Conservation (phyloP, 2,329 filamentous ascomycete species). For the Cordyceps farinosa region DNA sequence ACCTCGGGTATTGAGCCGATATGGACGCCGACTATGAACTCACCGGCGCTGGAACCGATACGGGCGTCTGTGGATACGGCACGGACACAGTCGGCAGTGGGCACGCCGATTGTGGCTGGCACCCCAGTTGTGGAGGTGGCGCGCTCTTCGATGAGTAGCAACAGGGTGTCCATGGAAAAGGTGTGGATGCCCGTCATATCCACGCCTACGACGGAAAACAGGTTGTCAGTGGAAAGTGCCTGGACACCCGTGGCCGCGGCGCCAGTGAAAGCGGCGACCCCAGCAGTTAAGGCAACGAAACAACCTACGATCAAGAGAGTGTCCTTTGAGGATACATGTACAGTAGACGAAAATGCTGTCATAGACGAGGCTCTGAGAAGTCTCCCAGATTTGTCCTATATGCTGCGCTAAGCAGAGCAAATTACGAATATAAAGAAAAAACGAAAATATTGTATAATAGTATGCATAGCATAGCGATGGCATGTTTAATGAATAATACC, state of each 20-base stretch:
- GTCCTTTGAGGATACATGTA: background rate
- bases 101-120: background rate
- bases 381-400: constrained; percentile 19
- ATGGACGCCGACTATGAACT: constrained; percentile 7
- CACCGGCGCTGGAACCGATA: background rate
- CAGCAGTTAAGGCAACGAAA: background rate
- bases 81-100: background rate
- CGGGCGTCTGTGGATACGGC: background rate
- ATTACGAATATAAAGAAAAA: background rate
- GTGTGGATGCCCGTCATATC: background rate
- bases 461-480: background rate
- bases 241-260: background rate
- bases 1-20: background rate
- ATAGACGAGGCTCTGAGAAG: constrained; percentile 8
- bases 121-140: background rate
- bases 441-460: constrained; percentile 9
- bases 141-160: background rate
- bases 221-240: background rate
- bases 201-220: background rate
- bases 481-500: background rate
- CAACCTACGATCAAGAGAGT: background rate
- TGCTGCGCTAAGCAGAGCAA: constrained; percentile 12
- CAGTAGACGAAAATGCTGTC: background rate
- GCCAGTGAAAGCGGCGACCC: background rate
- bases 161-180: background rate